Evolutionary conservation across 2,329 filamentous ascomycete genomes (phyloP), one percentile per base, ranked within the genome.

Genomic region (Blastomyces gilchristii): DNA sequence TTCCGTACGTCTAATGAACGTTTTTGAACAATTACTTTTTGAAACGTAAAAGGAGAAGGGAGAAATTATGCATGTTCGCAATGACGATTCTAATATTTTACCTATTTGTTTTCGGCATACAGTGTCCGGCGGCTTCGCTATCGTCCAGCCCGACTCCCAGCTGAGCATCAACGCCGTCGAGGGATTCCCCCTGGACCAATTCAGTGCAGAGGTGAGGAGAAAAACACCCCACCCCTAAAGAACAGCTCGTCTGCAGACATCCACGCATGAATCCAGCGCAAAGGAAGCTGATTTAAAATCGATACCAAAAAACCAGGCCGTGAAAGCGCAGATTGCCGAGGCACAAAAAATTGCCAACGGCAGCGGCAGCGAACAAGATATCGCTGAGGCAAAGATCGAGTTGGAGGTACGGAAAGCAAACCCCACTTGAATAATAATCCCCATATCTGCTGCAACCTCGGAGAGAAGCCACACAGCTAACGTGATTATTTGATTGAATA

Each of bases 101-200:
- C 16, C n/a, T 54, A 54, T 37, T 18, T 31, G 12, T 34, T 34
- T 54, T n/a, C 41, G 16, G 18, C 14, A 64, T 25, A 57, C 69
- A 97, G 92, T 97, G 66, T 96, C 94, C 68, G 94, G 94, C 75
- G 94, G 94, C 70, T 99, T 99, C 75, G 94, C 94, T 73, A 87
- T 94, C 72, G 91, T 99, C 66, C 94, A 99, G 83, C 94, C 94
- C 75, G 87, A 91, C 83, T 97, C 92, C 50, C 80, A 87, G 73
- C 83, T 99, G 78, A 97, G 90, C 88, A 96, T 99, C 84, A 99
- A 97, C 81, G 92, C 94, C 71, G 90, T 96, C 66, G 94, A 99
- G 84, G 94, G 90, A 65, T 97, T 87, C 83, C 83, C 93, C 67
- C 81, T 99, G 64, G 94, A 97, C 80, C 91, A 97, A 75, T 99